Conservation (phyloP, 192 early-diverging fungal genomes). For the Coemansia sp. region DNA sequence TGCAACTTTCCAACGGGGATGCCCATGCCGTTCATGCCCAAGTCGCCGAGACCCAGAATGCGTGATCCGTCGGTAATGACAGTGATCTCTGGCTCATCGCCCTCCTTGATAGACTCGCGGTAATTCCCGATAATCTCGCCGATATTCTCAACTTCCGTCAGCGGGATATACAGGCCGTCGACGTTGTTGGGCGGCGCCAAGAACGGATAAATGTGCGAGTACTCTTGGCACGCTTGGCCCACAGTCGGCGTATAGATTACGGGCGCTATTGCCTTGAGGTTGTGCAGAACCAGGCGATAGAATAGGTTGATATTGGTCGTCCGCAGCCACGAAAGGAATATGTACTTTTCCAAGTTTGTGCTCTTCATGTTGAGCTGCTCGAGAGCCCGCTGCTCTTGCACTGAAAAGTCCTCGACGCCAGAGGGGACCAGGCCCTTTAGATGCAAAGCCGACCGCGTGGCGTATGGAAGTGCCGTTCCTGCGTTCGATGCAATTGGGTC, state of each 20-base stretch:
- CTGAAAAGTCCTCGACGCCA: slow-evolving; percentile 69
- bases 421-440: slow-evolving; percentile 71
- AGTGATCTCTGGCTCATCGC: slow-evolving; percentile 72
- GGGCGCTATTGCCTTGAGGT: slow-evolving; percentile 73
- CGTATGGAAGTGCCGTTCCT: slow-evolving; percentile 39
- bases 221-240: slow-evolving; percentile 77
- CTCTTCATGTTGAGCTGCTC: slow-evolving; percentile 67
- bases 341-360: slow-evolving; percentile 76
- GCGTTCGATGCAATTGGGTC: slow-evolving; percentile 44
- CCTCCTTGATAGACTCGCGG: slow-evolving; percentile 60
- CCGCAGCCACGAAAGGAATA: slow-evolving; percentile 76
- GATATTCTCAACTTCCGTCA: slow-evolving; percentile 68
- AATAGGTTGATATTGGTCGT: slow-evolving; percentile 77
- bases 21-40: slow-evolving; percentile 91
- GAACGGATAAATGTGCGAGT: slow-evolving; percentile 84
- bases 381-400: slow-evolving; percentile 73
- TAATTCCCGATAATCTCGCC: slow-evolving; percentile 75
- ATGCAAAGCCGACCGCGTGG: slow-evolving; percentile 62
- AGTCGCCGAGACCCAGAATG: slow-evolving; percentile 92
- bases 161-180: slow-evolving; percentile 83
- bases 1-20: slow-evolving; percentile 95
- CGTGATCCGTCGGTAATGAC: slow-evolving; percentile 93
- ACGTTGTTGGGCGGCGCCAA: slow-evolving; percentile 66
- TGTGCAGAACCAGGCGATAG: slow-evolving; percentile 72
- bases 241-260: slow-evolving; percentile 81